Evolutionary conservation across 2,329 filamentous ascomycete species (phyloP).

Genomic region (Aureobasidium sp.): DNA sequence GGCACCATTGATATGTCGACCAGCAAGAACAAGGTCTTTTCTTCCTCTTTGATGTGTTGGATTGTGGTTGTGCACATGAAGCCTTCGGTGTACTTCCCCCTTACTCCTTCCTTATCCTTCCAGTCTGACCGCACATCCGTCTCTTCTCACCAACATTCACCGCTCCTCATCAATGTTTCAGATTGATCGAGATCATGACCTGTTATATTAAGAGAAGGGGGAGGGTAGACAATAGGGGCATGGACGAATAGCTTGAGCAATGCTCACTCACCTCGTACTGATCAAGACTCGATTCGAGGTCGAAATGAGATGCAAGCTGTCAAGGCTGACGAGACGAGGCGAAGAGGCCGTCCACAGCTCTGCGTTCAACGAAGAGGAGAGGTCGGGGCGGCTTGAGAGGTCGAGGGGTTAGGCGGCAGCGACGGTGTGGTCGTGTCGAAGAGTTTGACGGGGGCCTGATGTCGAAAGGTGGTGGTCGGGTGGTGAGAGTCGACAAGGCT

Average conservation of each 20-base stretch:
- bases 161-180: neutral
- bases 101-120: neutral
- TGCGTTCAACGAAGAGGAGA: conserved; percentile 35
- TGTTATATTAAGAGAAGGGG: neutral
- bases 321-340: neutral
- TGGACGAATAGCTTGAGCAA: neutral
- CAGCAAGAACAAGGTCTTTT: neutral
- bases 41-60: neutral
- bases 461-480: conserved; percentile 10
- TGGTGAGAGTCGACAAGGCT: neutral
- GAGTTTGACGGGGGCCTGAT: conserved; percentile 8
- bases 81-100: neutral
- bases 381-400: conserved; percentile 23
- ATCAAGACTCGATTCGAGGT: neutral
- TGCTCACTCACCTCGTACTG: conserved; percentile 3
- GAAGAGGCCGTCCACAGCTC: conserved; percentile 19
- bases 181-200: neutral
- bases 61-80: neutral
- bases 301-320: neutral
- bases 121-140: neutral
- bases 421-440: neutral
- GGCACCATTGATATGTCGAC: neutral
- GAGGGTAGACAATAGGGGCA: neutral
- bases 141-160: neutral
- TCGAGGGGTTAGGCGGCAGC: conserved; percentile 17